Base-by-base conservation (phyloP, 352 stramenopile genomes). In the Phytophthora colocasiae region DNA sequence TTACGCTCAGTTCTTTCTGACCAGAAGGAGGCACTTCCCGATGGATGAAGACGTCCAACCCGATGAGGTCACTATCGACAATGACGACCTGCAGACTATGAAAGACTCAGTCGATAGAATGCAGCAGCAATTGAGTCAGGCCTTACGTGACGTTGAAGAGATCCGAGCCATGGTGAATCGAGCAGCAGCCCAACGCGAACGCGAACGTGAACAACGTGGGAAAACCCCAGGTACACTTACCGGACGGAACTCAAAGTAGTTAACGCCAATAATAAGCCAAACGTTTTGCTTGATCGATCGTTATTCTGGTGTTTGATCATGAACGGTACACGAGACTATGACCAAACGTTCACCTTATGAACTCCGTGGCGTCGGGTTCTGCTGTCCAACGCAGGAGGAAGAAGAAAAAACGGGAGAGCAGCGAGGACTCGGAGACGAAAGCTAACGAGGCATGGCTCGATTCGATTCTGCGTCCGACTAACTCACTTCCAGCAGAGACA, bases 311-410 rank as follows among this genome's bases (percentile, higher is more conserved):
- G 12, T 15, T 31, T 40, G 31, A 58, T 10, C 43, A 51, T 64
- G 46, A 56, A n/a, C 34, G 29, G 11, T 6, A 39, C 9, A 5
- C 9, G 7, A n/a, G 15, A 12, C 4, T 17, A 77, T 77, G 65
- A 70, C 72, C 47, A 78, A 81, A 57, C 69, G 77, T 17, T 83
- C 77, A 47, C 75, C 77, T 15, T 83, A 80, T 58, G 74, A 69
- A 62, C 29, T 19, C 27, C 8, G 56, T 64, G 41, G 52, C 40
- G 31, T 34, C 56, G 26, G 39, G 51, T 45, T 27, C 17, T 22
- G 26, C 59, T 1, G 34, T 34, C 15, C 51, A 68, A 27, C 46
- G 46, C 32, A 51, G 38, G 26, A 69, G 48, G 29, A 77, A 71
- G 64, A 72, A 71, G 31, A 72, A 72, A 43, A 51, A 36, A 6